Base-by-base conservation (phyloP, 108 stramenopile species). In the Nitzschia sp. region DNA sequence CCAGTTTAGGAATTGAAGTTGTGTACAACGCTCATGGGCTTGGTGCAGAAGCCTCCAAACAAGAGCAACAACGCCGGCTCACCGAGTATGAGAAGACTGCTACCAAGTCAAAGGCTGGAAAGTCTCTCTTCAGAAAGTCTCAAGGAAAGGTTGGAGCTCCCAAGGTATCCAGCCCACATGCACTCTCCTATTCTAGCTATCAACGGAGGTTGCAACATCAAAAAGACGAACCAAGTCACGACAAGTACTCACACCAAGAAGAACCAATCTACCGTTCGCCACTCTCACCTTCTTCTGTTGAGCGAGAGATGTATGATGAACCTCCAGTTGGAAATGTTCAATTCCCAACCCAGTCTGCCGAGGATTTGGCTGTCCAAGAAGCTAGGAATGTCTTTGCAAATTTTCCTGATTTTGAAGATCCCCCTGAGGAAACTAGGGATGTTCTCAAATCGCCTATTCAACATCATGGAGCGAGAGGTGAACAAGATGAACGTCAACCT, bases 1-100 rank as follows among this genome's bases (percentile, higher is more conserved):
- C 76, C 0, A 77, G 75, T 65, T 69, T 86, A 10, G 85, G 85
- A 57, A 67, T 86, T 26, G 85, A 86, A 66, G 71, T 83, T 50
- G 59, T 86, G 22, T 85, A 82, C 65, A 69, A 82, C 60, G 84
- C 84, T 10, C 34, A 61, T 9, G 81, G 84, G 11, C 51, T 70
- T 19, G 84, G 75, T 0, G 51, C 40, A 14, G 53, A 63, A 8
- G 76, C 77, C 7, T 21, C 65, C 20, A 55, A 56, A 39, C 56
- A 73, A 11, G 80, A 72, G 39, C 29, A 71, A 11, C 63, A 72
- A 44, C 52, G 51, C 34, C 12, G 40, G 34, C 39, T 73, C 24
- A 24, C 43, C 10, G 37, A 63, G 14, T 79, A 41, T 53, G 50
- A 42, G 38, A 40, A 39, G 57, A 3, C 29, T 58, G 25, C 26